Evolutionary conservation across 495 filamentous ascomycete species (phyloP), one percentile per base, ranked within the genome.

Genomic region (Penicillium steckii): DNA sequence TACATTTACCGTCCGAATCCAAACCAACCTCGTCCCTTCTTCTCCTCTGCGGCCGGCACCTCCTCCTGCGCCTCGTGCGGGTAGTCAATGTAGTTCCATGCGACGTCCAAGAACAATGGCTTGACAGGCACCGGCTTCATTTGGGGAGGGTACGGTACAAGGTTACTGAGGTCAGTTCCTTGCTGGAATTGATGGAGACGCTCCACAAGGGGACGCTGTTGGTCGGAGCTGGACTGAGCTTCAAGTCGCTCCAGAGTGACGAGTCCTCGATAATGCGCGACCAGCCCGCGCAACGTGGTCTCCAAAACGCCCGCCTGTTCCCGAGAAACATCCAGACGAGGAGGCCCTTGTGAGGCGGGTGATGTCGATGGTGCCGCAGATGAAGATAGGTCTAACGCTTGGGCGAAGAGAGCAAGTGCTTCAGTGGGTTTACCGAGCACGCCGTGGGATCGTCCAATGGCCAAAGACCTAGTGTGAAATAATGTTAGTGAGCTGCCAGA

Each of bases 71-170:
- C 63, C 5, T 10, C 62, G 3, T 87, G 88, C 2, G 94, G 92
- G 67, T 99, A 99, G 18, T 91, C 85, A 53, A 99, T 90, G 65
- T 96, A 99, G 67, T 97, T 99, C 88, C 90, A 97, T 13, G 94
- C 94, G 10, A 96, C 89, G 66, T 99, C 94, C 40, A 97, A 80
- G 77, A 97, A 97, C 13, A 99, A 68, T 13, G 94, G 95, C 70
- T 99, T 99, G 13, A 97, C 91, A 0, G 94, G 91, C 30, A 97
- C 82, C 0, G 89, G 81, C 49, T 89, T 82, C 47, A 96, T 72
- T 56, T 82, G 82, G 0, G 94, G 93, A 4, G 94, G 95, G 65
- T 91, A 97, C 0, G 81, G 79, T 15, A 96, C 94, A 25, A 99
- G 77, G 50, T 94, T 88, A 12, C 74, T 72, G 33, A 96, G 78